A percentile compares a stretch with the other conserved stretches of the same genome.
These are phyloP conservation scores for Talaromyces verruculosus DNA, from an alignment of 2,329 filamentous ascomycete species.

Conservation along the genomic window DNA sequence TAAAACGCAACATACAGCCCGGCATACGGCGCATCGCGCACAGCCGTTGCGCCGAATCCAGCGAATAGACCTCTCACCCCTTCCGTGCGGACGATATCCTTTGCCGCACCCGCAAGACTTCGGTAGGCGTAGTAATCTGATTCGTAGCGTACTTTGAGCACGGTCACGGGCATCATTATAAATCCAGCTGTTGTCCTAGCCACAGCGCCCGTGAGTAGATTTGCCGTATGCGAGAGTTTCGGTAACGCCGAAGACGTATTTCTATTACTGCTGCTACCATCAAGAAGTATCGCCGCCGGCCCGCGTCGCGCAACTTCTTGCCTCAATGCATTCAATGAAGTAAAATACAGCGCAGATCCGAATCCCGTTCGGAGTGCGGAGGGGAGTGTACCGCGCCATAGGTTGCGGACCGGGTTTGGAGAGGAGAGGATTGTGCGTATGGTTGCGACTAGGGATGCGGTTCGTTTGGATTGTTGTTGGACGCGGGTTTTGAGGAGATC, in stretches of 20 bases:
- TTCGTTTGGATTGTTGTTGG: constrained; percentile 78
- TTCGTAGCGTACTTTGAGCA: constrained; percentile 96
- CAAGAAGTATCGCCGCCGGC: constrained; percentile 41
- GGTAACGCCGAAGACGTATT: constrained; percentile 69
- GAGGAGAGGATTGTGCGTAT: constrained; percentile 68
- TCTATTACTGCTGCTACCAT: constrained; percentile 20
- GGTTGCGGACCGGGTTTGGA: constrained; percentile 65
- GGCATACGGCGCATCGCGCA: constrained; percentile 94
- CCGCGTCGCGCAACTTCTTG: constrained; percentile 57
- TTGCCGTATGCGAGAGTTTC: constrained; percentile 78
- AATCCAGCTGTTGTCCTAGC: constrained; percentile 86
- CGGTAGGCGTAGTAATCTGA: constrained; percentile 81
- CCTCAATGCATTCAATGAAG: constrained; percentile 79
- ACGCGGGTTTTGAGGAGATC: constrained; percentile 96
- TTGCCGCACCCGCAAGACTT: constrained; percentile 69
- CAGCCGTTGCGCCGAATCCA: constrained; percentile 88
- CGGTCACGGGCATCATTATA: constrained; percentile 90
- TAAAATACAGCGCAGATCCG: constrained; percentile 92
- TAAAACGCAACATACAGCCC: constrained; percentile 94
- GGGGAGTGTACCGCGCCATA: constrained; percentile 92
- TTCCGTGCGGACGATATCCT: constrained; percentile 70
- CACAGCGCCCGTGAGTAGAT: constrained; percentile 78
- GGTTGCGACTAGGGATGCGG: constrained; percentile 66
- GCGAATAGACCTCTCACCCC: constrained; percentile 85
- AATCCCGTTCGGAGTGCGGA: constrained; percentile 91